These are phyloP conservation scores for Cyberlindnera suaveolens DNA, from an alignment of 805 yeast genomes.

Conservation along the genomic window DNA sequence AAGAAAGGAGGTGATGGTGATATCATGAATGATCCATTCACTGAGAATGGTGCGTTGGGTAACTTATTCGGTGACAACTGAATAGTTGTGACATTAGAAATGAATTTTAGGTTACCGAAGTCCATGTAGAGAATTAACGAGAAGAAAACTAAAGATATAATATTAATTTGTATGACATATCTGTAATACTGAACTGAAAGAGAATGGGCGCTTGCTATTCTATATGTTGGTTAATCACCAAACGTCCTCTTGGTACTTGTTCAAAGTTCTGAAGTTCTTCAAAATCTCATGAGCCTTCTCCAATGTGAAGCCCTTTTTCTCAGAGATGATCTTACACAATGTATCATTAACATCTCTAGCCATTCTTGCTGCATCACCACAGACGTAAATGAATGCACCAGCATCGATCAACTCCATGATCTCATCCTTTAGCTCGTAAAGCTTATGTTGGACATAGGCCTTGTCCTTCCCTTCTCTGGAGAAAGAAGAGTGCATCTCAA, in stretches of 20 bases:
- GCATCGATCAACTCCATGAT: slow-evolving; percentile 41
- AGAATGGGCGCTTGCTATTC: neutral
- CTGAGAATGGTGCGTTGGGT: slow-evolving; percentile 63
- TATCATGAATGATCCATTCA: slow-evolving; percentile 65
- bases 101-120: no score
- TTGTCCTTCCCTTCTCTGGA: slow-evolving; percentile 64
- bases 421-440: slow-evolving; percentile 44
- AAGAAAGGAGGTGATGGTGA: slow-evolving; percentile 46
- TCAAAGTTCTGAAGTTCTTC: slow-evolving; percentile 73
- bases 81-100: neutral
- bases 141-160: no score
- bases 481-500: slow-evolving; percentile 77
- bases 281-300: slow-evolving; percentile 72
- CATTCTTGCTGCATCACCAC: slow-evolving; percentile 97
- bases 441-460: slow-evolving; percentile 81
- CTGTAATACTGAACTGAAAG: no score
- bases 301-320: slow-evolving; percentile 55
- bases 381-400: slow-evolving; percentile 89
- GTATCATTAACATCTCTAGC: slow-evolving; percentile 86
- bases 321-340: slow-evolving; percentile 53
- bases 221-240: slow-evolving; percentile 48
- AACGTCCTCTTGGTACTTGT: slow-evolving; percentile 94
- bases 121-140: no score
- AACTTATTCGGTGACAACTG: slow-evolving; percentile 43
- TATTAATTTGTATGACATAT: no score